A percentile compares a stretch with the other conserved stretches of the same genome.
These are phyloP conservation scores for Capronia epimyces DNA, from an alignment of 2,329 filamentous ascomycete genomes.

Conservation along the genomic window DNA sequence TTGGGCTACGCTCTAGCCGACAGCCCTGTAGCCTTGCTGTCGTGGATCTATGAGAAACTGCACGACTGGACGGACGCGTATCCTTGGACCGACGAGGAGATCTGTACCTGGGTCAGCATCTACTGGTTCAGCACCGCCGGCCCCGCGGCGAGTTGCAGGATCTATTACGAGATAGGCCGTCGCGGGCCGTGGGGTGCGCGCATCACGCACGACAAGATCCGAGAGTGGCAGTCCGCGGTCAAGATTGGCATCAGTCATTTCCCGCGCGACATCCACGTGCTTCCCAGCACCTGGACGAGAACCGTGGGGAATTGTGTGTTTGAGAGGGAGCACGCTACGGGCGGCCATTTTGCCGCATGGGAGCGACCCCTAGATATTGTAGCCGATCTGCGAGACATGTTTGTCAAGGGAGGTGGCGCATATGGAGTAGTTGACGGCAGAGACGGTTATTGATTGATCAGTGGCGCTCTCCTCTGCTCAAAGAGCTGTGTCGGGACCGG, in stretches of 20 bases:
- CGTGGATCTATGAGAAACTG: conserved; percentile 78
- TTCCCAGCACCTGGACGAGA: conserved; percentile 48
- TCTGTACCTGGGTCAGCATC: conserved; percentile 67
- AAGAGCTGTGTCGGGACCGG: background rate
- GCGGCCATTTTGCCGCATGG: conserved; percentile 52
- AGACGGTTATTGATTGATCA: conserved; percentile 33
- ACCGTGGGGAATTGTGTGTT: conserved; percentile 50
- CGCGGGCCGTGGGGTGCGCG: conserved; percentile 13
- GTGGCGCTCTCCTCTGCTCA: background rate
- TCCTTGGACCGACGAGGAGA: conserved; percentile 68
- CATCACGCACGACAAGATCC: conserved; percentile 9
- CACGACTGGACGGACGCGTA: conserved; percentile 70
- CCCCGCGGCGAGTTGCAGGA: conserved; percentile 54
- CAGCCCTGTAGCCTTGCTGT: conserved; percentile 63
- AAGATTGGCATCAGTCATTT: conserved; percentile 52
- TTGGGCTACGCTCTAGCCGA: conserved; percentile 64
- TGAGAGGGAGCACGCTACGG: conserved; percentile 39
- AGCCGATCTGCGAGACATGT: conserved; percentile 45
- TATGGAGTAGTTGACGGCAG: conserved; percentile 34
- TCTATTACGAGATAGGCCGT: conserved; percentile 65
- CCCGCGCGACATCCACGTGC: conserved; percentile 46
- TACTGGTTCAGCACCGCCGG: conserved; percentile 68
- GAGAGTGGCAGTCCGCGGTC: conserved; percentile 42
- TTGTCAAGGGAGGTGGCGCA: conserved; percentile 40
- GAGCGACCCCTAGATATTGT: conserved; percentile 46